Conservation (phyloP, 2,329 filamentous ascomycete genomes). For the Xylaria sp. region DNA sequence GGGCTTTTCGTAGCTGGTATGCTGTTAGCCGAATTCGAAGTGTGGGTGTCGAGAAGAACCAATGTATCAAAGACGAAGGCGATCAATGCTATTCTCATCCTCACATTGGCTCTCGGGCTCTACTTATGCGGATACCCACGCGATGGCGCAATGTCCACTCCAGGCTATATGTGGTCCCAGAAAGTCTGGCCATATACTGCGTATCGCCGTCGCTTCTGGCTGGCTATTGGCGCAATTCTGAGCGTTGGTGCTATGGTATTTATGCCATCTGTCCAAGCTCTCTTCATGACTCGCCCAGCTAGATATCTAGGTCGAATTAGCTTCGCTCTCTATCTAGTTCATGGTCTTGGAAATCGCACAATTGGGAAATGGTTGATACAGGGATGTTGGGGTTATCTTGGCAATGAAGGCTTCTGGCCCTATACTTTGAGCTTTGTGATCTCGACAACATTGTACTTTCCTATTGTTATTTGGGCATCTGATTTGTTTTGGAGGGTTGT, state of each 20-base stretch:
- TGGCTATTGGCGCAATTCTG: constrained; percentile 52
- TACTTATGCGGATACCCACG: constrained; percentile 48
- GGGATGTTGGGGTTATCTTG: constrained; percentile 49
- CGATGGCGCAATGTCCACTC: constrained; percentile 45
- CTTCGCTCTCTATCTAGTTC: constrained; percentile 69
- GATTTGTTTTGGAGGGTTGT: constrained; percentile 60
- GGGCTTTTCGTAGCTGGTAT: constrained; percentile 49
- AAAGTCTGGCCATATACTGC: constrained; percentile 47
- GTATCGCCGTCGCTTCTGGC: constrained; percentile 49
- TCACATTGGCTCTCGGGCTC: constrained; percentile 42
- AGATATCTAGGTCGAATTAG: constrained; percentile 68
- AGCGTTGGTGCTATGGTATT: constrained; percentile 43
- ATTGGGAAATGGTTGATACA: constrained; percentile 45
- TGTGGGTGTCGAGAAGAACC: constrained; percentile 43
- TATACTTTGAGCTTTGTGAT: constrained; percentile 45
- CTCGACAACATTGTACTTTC: constrained; percentile 45
- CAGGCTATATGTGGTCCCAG: constrained; percentile 47
- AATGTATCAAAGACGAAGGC: constrained; percentile 36
- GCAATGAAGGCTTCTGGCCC: constrained; percentile 45
- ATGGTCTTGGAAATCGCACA: constrained; percentile 56
- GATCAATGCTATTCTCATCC: constrained; percentile 41
- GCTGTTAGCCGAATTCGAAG: constrained; percentile 46
- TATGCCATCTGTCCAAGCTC: constrained; percentile 5
- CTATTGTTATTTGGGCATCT: constrained; percentile 60
- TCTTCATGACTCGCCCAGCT: constrained; percentile 51